A percentile compares a stretch with the other conserved stretches of the same genome.
These are phyloP conservation scores for Backusella circina DNA, from an alignment of 192 early-diverging fungal genomes.

Conservation along the genomic window DNA sequence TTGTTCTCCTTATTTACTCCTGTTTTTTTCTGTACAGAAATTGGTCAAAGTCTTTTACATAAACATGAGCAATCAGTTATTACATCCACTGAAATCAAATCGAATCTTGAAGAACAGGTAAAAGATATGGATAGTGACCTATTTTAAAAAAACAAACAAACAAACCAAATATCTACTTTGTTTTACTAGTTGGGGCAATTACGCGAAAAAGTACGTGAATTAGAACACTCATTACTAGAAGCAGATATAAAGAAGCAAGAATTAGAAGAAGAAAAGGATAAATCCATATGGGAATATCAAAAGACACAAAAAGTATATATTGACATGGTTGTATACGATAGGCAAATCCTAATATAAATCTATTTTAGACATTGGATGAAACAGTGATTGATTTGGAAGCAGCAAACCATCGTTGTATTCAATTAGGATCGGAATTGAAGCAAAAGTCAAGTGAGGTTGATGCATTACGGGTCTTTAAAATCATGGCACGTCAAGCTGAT, in stretches of 20 bases:
- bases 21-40: constrained; percentile 7
- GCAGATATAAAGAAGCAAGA: constrained; percentile 11
- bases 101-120: constrained; percentile 19
- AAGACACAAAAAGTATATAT: constrained; percentile 26
- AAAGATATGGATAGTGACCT: too few species aligned
- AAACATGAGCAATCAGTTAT: constrained; percentile 21
- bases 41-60: constrained; percentile 24
- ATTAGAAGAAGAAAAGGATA: constrained; percentile 10
- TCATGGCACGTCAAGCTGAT: constrained; percentile 24
- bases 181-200: not conserved
- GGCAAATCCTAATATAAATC: too few species aligned
- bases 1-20: not conserved
- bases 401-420: constrained; percentile 12
- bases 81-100: constrained; percentile 11
- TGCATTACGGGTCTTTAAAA: constrained; percentile 15
- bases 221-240: constrained; percentile 5
- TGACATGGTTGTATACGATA: too few species aligned
- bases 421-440: constrained; percentile 17
- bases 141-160: not conserved
- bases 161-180: not conserved
- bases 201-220: constrained; percentile 6
- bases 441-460: constrained; percentile 20
- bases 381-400: constrained; percentile 13
- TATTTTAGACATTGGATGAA: constrained; percentile 8
- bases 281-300: constrained; percentile 14